Evolutionary conservation across 1,284 basidiomycete species (phyloP), one percentile per base, ranked within the genome.

Genomic region (Boletellus sp.): DNA sequence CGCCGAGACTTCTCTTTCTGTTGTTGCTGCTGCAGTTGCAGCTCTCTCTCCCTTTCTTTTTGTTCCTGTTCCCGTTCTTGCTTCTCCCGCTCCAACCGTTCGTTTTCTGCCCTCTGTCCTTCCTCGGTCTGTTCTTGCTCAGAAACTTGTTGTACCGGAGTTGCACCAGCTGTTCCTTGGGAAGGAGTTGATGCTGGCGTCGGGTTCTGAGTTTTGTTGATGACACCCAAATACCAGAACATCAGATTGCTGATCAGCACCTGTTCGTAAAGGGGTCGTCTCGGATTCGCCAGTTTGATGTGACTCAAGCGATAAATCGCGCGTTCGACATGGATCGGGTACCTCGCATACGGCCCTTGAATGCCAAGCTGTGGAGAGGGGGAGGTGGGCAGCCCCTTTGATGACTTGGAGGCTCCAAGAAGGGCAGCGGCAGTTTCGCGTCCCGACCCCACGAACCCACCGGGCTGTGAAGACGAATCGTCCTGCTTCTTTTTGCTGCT

Each of bases 151-250:
- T 59, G 55, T 7, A 18, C 56, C 21, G 60, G 51, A 30, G 39
- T 13, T 5, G 52, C 36, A 38, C 54, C 59, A 12, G 19, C 47
- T 2, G 55, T 44, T 30, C 35, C 66, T 49, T 59, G 62, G 13
- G 60, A 57, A 41, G 71, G 59, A 16, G 72, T 53, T 15, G 58
- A 52, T 26, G 71, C 55, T 19, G 74, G 63, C 30, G 72, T 58
- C 16, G 75, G 65, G 44, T 71, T 79, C 64, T 84, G 85, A 28
- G 84, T 78, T 72, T 89, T 93, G 69, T 98, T 97, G 72, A 99
- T 97, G 58, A 99, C 84, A n/a, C 93, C 91, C 37, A 99, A 80
- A 69, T 99, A 99, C 96, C 96, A 99, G 78, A 99, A 99, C 95
- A 98, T 99, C 60, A 99, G 78, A 70, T 99, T 99, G 63, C 93